These are phyloP conservation scores for Microsporum audouinii DNA, from an alignment of 2,329 filamentous ascomycete species.

Conservation along the genomic window DNA sequence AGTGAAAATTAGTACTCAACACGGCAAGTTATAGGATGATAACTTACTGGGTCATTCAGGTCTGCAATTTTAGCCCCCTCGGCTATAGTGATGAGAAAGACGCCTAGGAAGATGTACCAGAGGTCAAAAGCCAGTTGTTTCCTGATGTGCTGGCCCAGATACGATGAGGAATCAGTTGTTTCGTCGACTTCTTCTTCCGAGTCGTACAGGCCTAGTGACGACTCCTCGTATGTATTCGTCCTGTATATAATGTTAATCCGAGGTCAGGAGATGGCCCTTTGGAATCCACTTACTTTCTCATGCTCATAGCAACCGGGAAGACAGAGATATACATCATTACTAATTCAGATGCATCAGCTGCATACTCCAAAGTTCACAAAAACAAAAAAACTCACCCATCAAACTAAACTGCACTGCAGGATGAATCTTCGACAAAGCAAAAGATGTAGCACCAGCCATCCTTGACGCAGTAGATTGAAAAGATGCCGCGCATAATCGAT, in stretches of 20 bases:
- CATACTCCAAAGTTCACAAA: not conserved
- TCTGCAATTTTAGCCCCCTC: conserved; percentile 32
- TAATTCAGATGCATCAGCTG: conserved; percentile 35
- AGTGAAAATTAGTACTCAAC: not conserved
- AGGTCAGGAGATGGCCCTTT: not conserved
- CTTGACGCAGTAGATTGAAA: conserved; percentile 46
- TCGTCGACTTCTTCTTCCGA: conserved; percentile 18
- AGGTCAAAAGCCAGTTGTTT: conserved; percentile 56
- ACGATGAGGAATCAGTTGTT: conserved; percentile 22
- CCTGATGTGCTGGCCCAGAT: conserved; percentile 46
- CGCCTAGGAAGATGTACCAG: conserved; percentile 51
- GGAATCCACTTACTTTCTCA: conserved; percentile 43
- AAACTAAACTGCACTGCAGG: conserved; percentile 46
- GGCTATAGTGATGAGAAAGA: conserved; percentile 41
- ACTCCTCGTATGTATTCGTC: conserved; percentile 58
- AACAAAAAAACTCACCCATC: conserved; percentile 33
- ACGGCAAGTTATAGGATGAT: not conserved
- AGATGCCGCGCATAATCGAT: conserved; percentile 25
- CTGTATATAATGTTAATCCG: not conserved
- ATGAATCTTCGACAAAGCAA: conserved; percentile 41
- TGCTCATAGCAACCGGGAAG: conserved; percentile 86
- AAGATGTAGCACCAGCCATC: conserved; percentile 41
- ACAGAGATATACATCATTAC: conserved; percentile 99
- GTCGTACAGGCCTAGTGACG: conserved; percentile 47
- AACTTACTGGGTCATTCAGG: conserved; percentile 18